Evolutionary conservation across 1,139 yeast genomes (phyloP).

Genomic region (Geotrichum cucujoidarum): DNA sequence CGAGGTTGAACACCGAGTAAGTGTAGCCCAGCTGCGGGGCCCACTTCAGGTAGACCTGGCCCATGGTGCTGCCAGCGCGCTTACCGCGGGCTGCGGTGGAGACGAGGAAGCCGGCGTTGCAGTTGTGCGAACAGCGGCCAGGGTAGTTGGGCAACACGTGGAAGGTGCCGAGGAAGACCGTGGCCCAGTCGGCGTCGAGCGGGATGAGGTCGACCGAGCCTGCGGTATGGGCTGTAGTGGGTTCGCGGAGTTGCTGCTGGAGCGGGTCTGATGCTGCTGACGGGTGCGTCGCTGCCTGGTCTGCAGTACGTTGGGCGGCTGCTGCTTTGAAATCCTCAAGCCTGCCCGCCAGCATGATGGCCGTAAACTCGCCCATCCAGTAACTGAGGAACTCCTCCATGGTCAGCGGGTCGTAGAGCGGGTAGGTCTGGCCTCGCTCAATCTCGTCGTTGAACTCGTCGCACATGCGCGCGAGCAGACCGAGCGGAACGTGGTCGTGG

Average conservation of each 20-base stretch:
- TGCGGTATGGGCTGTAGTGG: conserved; percentile 5
- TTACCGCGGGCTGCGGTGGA: conserved; percentile 51
- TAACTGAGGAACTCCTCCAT: conserved; percentile 59
- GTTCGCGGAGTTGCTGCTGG: conserved; percentile 15
- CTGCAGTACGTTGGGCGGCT: conserved; percentile 4
- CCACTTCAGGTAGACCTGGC: conserved; percentile 53
- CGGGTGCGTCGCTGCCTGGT: conserved; percentile 15
- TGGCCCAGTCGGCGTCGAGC: conserved; percentile 40
- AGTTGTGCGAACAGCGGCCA: conserved; percentile 72
- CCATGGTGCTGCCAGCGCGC: conserved; percentile 57
- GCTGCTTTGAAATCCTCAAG: conserved; percentile 8
- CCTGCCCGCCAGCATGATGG: conserved; percentile 38
- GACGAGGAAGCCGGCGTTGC: conserved; percentile 77
- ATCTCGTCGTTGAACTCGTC: conserved; percentile 85
- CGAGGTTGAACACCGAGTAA: conserved; percentile 78
- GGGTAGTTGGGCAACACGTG: conserved; percentile 73
- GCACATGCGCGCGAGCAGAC: conserved; percentile 61
- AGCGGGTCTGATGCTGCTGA: conserved; percentile 10
- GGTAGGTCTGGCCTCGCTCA: conserved; percentile 74
- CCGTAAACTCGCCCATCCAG: conserved; percentile 77
- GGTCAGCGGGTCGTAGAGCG: conserved; percentile 63
- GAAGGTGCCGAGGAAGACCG: conserved; percentile 56
- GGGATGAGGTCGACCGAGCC: conserved; percentile 19
- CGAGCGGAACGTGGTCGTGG: conserved; percentile 52
- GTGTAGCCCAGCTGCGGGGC: conserved; percentile 70